Evolutionary conservation across 1,139 yeast genomes (phyloP), one percentile per base, ranked within the genome.

Genomic region (Taphrina communis): DNA sequence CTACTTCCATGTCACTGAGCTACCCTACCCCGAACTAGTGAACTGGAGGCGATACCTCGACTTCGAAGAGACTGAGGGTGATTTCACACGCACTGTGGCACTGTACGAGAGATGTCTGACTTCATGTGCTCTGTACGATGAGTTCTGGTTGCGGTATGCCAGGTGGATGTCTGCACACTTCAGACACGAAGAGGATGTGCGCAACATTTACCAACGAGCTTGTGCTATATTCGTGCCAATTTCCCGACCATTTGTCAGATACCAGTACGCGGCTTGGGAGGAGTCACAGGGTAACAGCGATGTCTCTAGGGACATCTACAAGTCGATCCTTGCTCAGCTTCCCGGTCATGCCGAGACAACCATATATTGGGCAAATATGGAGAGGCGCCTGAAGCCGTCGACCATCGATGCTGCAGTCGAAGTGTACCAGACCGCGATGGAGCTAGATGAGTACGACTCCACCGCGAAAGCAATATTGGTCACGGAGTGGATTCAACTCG

Each of bases 1-100:
- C 8, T 86, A 81, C 74, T 86, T 79, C 73, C 82, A 82, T 66
- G 83, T 85, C 1, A 76, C 78, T 31, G 78, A 79, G 75, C 80
- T 72, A 12, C 79, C 83, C 6, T 78, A 77, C 61, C 81, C 82
- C 66, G 87, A 88, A 71, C 73, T 86, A 35, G 81, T 79, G 5
- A 79, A 78, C 31, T 90, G 96, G 96, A 77, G 81, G 11, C 77
- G 78, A 42, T 90, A 89, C 75, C 77, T 90, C 17, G 84, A 84
- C 50, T 87, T 81, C 73, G 80, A 86, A 39, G 89, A 87, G 72
- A 73, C 77, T 1, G 75, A 75, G 38, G 76, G 76, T 7, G 74
- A 77, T 51, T 69, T 65, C 14, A 71, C 69, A 14, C 80, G 81
- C 62, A 75, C 83, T 6, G 76, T 77, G 11, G 79, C 83, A 46